Evolutionary conservation across 2,329 filamentous ascomycete genomes (phyloP).

Genomic region (Exophiala phaeomuriformis): DNA sequence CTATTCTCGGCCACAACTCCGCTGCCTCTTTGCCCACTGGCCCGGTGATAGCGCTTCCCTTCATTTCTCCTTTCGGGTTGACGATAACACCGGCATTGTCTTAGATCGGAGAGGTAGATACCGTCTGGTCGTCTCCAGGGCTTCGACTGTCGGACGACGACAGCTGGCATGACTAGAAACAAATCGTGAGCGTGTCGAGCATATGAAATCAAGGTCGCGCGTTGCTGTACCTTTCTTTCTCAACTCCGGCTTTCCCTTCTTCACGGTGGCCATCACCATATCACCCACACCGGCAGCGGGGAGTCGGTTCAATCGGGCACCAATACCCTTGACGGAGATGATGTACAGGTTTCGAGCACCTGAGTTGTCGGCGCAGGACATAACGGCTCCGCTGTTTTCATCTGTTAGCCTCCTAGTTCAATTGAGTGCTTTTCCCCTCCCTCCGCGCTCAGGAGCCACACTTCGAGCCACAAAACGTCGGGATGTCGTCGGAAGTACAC

Average conservation of each 20-base stretch:
- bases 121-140: constrained; percentile 98
- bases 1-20: constrained; percentile 99
- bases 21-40: constrained; percentile 99
- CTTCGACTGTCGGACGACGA: constrained; percentile 98
- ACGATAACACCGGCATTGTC: constrained; percentile 99
- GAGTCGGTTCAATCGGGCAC: constrained; percentile 94
- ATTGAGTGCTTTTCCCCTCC: background rate
- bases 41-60: constrained; percentile 98
- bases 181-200: constrained; percentile 1
- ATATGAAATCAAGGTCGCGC: background rate
- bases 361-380: constrained; percentile 99
- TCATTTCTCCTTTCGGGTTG: constrained; percentile 99
- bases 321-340: constrained; percentile 98
- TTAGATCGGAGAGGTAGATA: constrained; percentile 99
- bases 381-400: constrained; percentile 79
- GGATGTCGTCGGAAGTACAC: background rate
- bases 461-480: background rate
- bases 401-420: constrained; percentile 3
- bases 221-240: constrained; percentile 68
- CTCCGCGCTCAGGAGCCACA: background rate
- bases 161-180: constrained; percentile 78
- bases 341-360: constrained; percentile 99
- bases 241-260: constrained; percentile 99
- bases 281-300: constrained; percentile 96
- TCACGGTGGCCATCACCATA: constrained; percentile 99